A percentile compares a stretch with the other conserved stretches of the same genome.
Evolutionary conservation across 805 yeast genomes (phyloP).

Genomic region (Cyberlindnera euphorbiae): DNA sequence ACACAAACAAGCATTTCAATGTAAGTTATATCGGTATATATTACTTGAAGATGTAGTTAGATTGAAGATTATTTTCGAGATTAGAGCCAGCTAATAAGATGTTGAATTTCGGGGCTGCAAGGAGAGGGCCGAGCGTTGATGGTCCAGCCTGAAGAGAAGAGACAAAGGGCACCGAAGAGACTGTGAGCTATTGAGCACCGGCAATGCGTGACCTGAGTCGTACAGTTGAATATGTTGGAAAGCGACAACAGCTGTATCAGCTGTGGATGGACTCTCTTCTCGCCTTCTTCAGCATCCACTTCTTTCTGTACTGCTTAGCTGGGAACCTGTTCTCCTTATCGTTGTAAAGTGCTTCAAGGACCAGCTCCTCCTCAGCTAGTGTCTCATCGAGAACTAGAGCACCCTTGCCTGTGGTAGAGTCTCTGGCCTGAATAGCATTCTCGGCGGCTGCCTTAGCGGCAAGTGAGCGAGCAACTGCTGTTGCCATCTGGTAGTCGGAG

Average conservation of each 20-base stretch:
- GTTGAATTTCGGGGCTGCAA: too few species aligned
- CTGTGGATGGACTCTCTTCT: constrained; percentile 2
- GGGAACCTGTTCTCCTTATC: constrained; percentile 21
- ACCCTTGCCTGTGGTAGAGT: not conserved
- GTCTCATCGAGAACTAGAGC: not conserved
- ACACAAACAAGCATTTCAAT: not conserved
- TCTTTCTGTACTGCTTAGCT: constrained; percentile 18
- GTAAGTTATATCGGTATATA: too few species aligned
- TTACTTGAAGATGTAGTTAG: too few species aligned
- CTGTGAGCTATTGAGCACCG: too few species aligned
- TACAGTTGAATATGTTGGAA: too few species aligned
- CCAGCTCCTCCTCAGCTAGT: constrained; percentile 12
- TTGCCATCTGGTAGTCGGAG: constrained; percentile 22
- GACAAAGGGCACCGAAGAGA: too few species aligned
- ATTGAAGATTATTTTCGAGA: too few species aligned
- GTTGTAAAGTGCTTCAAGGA: constrained; percentile 13
- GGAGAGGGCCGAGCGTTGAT: too few species aligned
- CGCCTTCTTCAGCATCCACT: constrained; percentile 9
- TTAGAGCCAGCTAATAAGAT: too few species aligned
- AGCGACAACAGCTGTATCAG: too few species aligned
- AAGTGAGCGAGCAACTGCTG: constrained; percentile 3
- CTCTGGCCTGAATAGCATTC: not conserved
- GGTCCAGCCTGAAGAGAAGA: too few species aligned
- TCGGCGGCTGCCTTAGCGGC: not conserved
- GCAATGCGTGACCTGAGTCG: too few species aligned